Percentiles rank a stretch among this genome's conserved stretches.
phyloP scores from a whole-genome alignment of 768 basidiomycete genomes.

The Mycena alexandri region DNA sequence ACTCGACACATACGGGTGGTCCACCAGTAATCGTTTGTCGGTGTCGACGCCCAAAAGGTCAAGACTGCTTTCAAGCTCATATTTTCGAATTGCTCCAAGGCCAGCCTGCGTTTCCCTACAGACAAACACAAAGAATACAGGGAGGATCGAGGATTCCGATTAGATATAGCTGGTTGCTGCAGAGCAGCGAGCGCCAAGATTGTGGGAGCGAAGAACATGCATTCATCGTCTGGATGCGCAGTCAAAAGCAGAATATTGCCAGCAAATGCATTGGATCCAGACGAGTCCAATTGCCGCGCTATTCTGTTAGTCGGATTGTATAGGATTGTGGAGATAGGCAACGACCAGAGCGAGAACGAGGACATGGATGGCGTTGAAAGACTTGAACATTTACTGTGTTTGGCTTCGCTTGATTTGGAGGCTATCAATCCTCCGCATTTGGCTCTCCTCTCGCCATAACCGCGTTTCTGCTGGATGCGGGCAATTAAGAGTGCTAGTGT shows the following conservation, averaged over 20 bases:
- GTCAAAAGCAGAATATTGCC: conserved; percentile 76
- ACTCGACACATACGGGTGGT: conserved; percentile 74
- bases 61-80: conserved; percentile 74
- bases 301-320: conserved; percentile 45
- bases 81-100: conserved; percentile 68
- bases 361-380: conserved; percentile 40
- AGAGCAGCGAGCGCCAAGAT: conserved; percentile 63
- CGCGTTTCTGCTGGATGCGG: conserved; percentile 12
- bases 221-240: conserved; percentile 96
- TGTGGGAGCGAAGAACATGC: conserved; percentile 94
- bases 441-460: background rate
- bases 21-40: conserved; percentile 69
- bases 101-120: conserved; percentile 84
- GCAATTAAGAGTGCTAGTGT: conserved; percentile 27
- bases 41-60: conserved; percentile 73
- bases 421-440: background rate
- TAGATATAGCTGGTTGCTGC: conserved; percentile 23
- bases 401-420: background rate
- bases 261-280: conserved; percentile 27
- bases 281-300: conserved; percentile 28
- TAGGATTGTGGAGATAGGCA: conserved; percentile 49
- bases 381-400: conserved; percentile 22
- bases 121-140: conserved; percentile 82
- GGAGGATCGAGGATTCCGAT: conserved; percentile 39
- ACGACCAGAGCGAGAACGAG: conserved; percentile 48